phyloP scores from a whole-genome alignment of 2,329 filamentous ascomycete genomes.

The Nannizziopsis barbatae region DNA sequence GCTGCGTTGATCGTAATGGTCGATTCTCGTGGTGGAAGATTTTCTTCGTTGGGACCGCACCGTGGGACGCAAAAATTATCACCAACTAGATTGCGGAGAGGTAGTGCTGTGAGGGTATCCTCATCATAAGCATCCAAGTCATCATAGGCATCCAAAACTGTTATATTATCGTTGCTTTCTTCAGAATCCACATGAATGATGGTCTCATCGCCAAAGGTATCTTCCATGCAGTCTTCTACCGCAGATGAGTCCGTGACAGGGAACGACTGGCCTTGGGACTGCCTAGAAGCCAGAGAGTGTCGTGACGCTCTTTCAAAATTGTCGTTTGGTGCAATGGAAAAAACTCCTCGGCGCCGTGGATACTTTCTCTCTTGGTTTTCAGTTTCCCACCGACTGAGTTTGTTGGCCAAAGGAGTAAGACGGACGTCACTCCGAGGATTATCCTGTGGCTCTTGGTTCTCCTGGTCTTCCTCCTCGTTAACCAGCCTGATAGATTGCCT shows the following conservation, averaged over 20 bases:
- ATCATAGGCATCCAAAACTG: slow-evolving; percentile 9
- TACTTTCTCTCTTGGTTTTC: slow-evolving; percentile 42
- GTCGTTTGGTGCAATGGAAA: slow-evolving; percentile 14
- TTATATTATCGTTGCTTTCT: slow-evolving; percentile 8
- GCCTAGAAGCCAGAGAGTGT: slow-evolving; percentile 8
- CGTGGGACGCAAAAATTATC: background rate
- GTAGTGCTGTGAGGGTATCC: slow-evolving; percentile 38
- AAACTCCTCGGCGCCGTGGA: slow-evolving; percentile 24
- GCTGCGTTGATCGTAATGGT: slow-evolving; percentile 17
- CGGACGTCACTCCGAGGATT: slow-evolving; percentile 33
- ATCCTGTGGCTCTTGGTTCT: slow-evolving; percentile 11
- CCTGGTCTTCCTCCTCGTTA: slow-evolving; percentile 8
- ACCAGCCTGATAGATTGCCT: slow-evolving; percentile 7
- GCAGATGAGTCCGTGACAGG: background rate
- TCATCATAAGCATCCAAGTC: slow-evolving; percentile 10
- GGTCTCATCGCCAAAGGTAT: slow-evolving; percentile 25
- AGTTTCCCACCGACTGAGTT: slow-evolving; percentile 53
- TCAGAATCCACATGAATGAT: background rate
- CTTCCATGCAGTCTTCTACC: slow-evolving; percentile 25
- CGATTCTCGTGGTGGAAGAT: slow-evolving; percentile 30
- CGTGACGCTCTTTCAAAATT: background rate
- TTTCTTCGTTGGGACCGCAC: slow-evolving; percentile 45
- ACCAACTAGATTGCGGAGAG: background rate
- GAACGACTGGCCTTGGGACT: slow-evolving; percentile 9
- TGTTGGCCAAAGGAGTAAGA: slow-evolving; percentile 53